A percentile compares a stretch with the other conserved stretches of the same genome.
Conservation (phyloP, 805 yeast genomes). For the Nakazawaea peltata region DNA sequence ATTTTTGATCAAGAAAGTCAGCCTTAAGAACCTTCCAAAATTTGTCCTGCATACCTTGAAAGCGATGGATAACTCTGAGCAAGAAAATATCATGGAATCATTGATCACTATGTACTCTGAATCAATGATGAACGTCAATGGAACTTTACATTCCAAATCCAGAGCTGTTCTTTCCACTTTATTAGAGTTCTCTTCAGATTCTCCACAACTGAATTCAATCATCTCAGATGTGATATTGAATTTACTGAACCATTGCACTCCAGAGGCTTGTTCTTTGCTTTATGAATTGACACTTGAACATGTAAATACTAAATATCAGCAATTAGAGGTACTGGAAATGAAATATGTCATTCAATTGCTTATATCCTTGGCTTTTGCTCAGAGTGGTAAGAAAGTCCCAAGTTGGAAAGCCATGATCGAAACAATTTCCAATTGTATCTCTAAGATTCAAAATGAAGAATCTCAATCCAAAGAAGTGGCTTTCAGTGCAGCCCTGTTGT, state of each 20-base stretch:
- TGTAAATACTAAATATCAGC: constrained; percentile 5
- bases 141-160: constrained; percentile 69
- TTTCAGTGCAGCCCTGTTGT: constrained; percentile 16
- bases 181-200: constrained; percentile 21
- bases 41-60: too few relatives aligned
- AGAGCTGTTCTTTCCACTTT: constrained; percentile 37
- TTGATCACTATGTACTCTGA: constrained; percentile 60
- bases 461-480: too few relatives aligned
- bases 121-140: constrained; percentile 64
- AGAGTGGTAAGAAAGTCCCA: constrained; percentile 57
- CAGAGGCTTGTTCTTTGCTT: constrained; percentile 36
- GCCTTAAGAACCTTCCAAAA: constrained; percentile 32
- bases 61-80: too few relatives aligned
- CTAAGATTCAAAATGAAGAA: constrained; percentile 2
- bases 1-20: constrained; percentile 67
- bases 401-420: constrained; percentile 35
- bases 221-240: constrained; percentile 51
- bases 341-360: constrained; percentile 32
- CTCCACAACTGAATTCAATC: constrained; percentile 29
- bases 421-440: constrained; percentile 12
- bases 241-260: constrained; percentile 43
- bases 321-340: constrained; percentile 8
- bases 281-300: constrained; percentile 19
- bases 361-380: constrained; percentile 49
- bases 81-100: constrained; percentile 35